Conservation (phyloP, 2,329 filamentous ascomycete species). For the Cercospora sp. region DNA sequence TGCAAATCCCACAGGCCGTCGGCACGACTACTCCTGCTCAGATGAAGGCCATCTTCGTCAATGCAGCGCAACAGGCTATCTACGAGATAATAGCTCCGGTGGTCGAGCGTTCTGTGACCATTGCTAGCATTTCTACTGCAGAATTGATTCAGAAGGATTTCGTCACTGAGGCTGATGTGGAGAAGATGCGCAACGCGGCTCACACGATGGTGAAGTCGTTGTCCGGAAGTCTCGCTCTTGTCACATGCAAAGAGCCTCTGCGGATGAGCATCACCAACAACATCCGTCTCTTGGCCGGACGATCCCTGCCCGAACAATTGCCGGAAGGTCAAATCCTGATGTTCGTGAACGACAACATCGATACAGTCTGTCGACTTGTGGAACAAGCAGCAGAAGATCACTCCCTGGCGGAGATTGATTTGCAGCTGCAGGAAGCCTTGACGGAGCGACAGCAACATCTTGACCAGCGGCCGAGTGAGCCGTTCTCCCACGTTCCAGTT, state of each 20-base stretch:
- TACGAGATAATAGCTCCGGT: constrained; percentile 97
- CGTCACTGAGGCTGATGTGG: constrained; percentile 86
- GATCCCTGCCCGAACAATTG: constrained; percentile 66
- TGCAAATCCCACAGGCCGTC: constrained; percentile 75
- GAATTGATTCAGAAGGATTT: constrained; percentile 98
- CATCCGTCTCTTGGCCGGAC: constrained; percentile 74
- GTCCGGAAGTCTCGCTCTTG: constrained; percentile 87
- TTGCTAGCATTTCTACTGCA: constrained; percentile 92
- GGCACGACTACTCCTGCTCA: constrained; percentile 72
- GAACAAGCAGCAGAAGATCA: constrained; percentile 94
- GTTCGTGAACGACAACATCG: constrained; percentile 97
- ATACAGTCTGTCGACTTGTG: constrained; percentile 88
- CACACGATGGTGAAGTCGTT: constrained; percentile 94
- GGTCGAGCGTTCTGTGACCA: constrained; percentile 95
- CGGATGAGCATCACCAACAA: constrained; percentile 97
- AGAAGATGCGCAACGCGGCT: constrained; percentile 79
- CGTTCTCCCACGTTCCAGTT: constrained; percentile 76
- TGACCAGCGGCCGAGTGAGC: constrained; percentile 72
- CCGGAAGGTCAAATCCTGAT: constrained; percentile 95
- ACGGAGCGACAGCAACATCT: constrained; percentile 76
- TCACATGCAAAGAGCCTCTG: constrained; percentile 97
- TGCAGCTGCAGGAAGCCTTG: constrained; percentile 80
- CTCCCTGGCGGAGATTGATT: constrained; percentile 90
- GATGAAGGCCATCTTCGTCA: constrained; percentile 72
- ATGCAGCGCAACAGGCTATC: constrained; percentile 83